Conservation (phyloP, 2,329 filamentous ascomycete species). For the Neopestalotiopsis sp. region DNA sequence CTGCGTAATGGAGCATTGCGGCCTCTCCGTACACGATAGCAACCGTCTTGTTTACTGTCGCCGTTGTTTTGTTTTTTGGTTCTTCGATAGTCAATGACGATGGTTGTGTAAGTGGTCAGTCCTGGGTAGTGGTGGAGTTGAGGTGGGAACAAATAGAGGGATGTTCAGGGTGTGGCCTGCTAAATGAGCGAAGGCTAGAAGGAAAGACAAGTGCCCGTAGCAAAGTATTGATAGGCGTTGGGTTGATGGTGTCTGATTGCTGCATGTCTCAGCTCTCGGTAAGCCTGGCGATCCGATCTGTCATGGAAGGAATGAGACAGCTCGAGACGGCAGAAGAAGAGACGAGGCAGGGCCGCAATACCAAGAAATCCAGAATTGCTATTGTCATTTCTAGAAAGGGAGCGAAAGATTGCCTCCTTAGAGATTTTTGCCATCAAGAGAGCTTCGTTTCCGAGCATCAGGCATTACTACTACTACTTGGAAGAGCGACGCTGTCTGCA, state of each 20-base stretch:
- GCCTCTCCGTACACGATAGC: neutral
- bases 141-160: neutral
- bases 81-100: neutral
- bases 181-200: neutral
- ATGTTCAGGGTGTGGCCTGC: neutral
- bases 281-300: neutral
- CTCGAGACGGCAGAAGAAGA: neutral
- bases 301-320: slow-evolving; percentile 3
- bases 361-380: neutral
- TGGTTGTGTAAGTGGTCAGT: neutral
- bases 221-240: neutral
- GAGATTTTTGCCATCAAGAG: no score
- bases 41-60: neutral
- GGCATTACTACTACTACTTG: neutral
- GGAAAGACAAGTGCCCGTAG: neutral
- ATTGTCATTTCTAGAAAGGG: neutral
- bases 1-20: neutral
- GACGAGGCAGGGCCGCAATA: neutral
- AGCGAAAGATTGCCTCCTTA: neutral
- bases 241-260: neutral
- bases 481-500: neutral
- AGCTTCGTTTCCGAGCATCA: no score
- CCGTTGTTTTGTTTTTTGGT: neutral
- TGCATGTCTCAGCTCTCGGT: slow-evolving; percentile 8
- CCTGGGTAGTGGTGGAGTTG: neutral